Conservation (phyloP, 1,139 yeast genomes). For the Lodderomyces orthopsilosis region DNA sequence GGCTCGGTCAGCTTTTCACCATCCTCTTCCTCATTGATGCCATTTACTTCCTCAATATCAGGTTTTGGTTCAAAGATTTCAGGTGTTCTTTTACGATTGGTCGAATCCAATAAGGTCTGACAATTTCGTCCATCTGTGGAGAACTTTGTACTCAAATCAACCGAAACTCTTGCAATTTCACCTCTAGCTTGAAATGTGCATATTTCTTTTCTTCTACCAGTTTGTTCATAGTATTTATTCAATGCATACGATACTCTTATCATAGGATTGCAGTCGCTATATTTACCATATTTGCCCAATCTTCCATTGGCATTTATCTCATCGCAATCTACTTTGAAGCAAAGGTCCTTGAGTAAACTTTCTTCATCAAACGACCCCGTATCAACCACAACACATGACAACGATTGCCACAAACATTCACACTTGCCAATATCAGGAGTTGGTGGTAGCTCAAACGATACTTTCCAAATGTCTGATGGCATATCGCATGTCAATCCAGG, state of each 20-base stretch:
- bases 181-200: conserved; percentile 45
- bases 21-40: not conserved
- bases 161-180: conserved; percentile 25
- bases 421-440: conserved; percentile 56
- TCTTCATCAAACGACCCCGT: conserved; percentile 25
- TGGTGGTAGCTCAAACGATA: conserved; percentile 46
- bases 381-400: conserved; percentile 49
- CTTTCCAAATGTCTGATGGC: conserved; percentile 34
- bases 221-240: conserved; percentile 42
- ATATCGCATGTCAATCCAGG: conserved; percentile 7
- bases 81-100: not conserved
- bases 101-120: conserved; percentile 7
- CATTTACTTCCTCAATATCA: not conserved
- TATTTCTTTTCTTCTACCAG: conserved; percentile 23
- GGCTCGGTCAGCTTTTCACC: not conserved
- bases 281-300: conserved; percentile 54
- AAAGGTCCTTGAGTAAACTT: conserved; percentile 42
- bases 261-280: conserved; percentile 50
- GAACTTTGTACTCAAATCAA: conserved; percentile 20
- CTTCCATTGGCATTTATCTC: conserved; percentile 49
- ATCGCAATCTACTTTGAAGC: conserved; percentile 50
- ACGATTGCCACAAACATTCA: conserved; percentile 50
- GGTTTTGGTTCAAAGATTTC: conserved; percentile 1
- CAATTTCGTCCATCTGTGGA: conserved; percentile 32
- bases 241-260: conserved; percentile 55